Evolutionary conservation across 23 red algal species (phyloP), one percentile per base, ranked within the genome.

Genomic region (Gracilaria domingensis): DNA sequence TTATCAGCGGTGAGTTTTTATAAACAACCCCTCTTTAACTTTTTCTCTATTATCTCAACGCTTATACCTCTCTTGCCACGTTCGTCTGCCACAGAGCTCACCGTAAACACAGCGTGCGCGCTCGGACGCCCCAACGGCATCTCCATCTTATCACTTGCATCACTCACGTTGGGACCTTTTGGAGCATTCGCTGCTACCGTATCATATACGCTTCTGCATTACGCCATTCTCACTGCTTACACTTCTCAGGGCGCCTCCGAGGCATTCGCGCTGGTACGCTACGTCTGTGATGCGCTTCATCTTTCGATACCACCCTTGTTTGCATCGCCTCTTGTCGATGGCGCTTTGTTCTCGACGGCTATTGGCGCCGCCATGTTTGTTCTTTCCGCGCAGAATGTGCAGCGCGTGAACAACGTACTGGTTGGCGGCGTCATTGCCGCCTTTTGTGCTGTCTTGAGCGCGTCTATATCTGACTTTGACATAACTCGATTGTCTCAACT

Each of bases 201-300:
- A 14, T 75, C 85, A 20, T 98, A 98, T 77, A 56, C 66, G 7
- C 64, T 93, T 32, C 73, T 94, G 14, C 78, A 93, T 29, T 84
- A 73, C 47, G 85, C 96, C 21, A 79, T 98, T 47, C 89, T 98
- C 47, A 85, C 75, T 35, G 92, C 96, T 20, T 98, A 98, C 73
- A 87, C 90, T 4, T 55, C 91, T 11, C 92, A 95, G 79, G 96
- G 86, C 33, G 96, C 73, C 20, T 44, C 71, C 35, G 75, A 86
- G 0, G 42, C 21, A 7, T 1, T 26, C 20, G 38, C 29, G 62
- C 71, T 75, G 0, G 85, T 75, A 18, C 40, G 45, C 72, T 2
- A 28, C 62, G 3, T 67, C 62, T 1, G 8, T 4, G 8, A 29
- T 25, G 14, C 40, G 14, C 53, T 30, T 12, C 80, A 45, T 45